Conservation (phyloP, 345 rosid species). For the Chamaenerion angustifolium region DNA sequence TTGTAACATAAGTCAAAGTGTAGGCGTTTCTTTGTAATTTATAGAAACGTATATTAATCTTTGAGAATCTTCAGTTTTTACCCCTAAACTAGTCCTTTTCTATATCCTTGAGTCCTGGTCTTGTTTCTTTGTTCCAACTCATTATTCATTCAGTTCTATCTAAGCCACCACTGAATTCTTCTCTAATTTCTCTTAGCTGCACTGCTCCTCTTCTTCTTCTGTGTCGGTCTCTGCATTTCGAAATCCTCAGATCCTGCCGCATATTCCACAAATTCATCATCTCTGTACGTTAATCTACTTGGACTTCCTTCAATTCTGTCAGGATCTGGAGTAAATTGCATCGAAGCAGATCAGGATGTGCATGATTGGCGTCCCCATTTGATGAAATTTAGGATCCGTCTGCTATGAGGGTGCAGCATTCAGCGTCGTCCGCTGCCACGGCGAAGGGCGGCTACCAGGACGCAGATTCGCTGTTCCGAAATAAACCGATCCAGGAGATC, state of each 20-base stretch:
- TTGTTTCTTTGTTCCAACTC: too few species aligned
- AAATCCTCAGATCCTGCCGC: not conserved
- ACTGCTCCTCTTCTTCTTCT: too few species aligned
- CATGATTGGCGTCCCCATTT: not conserved
- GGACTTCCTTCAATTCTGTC: not conserved
- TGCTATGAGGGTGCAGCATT: constrained; percentile 6
- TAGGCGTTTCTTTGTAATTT: too few species aligned
- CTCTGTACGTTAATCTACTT: not conserved
- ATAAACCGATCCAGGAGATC: constrained; percentile 66
- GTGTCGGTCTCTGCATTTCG: too few species aligned
- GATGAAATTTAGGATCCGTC: not conserved
- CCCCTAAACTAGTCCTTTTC: too few species aligned
- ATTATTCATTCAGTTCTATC: too few species aligned
- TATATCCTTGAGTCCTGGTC: too few species aligned
- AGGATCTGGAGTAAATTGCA: not conserved
- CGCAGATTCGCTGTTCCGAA: constrained; percentile 72
- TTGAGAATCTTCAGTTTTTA: too few species aligned
- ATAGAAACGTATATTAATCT: too few species aligned
- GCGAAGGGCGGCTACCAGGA: constrained; percentile 52
- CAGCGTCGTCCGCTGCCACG: constrained; percentile 1
- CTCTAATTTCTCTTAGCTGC: too few species aligned
- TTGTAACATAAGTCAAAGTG: too few species aligned
- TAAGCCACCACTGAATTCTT: too few species aligned
- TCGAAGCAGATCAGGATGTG: not conserved
- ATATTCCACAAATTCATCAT: not conserved